Conservation (phyloP, 768 basidiomycete species). For the Tremella mesenterica region DNA sequence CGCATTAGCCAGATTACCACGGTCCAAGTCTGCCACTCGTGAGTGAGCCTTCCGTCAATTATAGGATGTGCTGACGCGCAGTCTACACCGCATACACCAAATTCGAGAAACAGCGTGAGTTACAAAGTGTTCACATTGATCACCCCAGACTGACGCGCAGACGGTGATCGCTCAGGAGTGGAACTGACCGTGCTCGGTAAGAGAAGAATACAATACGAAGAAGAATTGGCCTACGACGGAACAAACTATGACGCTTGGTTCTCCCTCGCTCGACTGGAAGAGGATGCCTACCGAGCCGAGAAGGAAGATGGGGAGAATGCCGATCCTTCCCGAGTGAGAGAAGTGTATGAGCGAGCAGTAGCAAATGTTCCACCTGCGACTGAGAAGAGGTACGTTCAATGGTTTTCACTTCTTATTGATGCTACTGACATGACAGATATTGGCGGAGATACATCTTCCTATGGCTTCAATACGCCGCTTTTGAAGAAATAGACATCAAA, state of each 20-base stretch:
- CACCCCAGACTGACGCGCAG: too few species aligned
- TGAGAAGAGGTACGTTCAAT: conserved; percentile 69
- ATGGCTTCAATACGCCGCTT: conserved; percentile 91
- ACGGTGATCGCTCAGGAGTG: conserved; percentile 75
- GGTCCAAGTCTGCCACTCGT: conserved; percentile 68
- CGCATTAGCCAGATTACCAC: conserved; percentile 82
- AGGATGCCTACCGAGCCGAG: conserved; percentile 69
- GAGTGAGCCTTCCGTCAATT: too few species aligned
- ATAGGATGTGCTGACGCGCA: too few species aligned
- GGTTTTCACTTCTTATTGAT: background rate
- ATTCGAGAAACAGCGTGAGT: conserved; percentile 82
- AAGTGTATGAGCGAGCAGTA: conserved; percentile 91
- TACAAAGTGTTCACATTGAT: background rate
- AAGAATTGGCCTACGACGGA: conserved; percentile 81
- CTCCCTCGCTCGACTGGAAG: conserved; percentile 87
- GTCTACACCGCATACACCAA: conserved; percentile 86
- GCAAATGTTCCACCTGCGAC: conserved; percentile 88
- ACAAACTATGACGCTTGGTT: conserved; percentile 98
- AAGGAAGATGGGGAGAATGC: conserved; percentile 53
- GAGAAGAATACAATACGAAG: conserved; percentile 97
- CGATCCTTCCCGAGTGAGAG: conserved; percentile 60
- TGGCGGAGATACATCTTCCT: conserved; percentile 51
- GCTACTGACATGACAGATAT: conserved; percentile 12
- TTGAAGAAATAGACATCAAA: conserved; percentile 94
- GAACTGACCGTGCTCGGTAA: conserved; percentile 93